Base-by-base conservation (phyloP, 2,329 filamentous ascomycete genomes). In the Epichloe hybrida region DNA sequence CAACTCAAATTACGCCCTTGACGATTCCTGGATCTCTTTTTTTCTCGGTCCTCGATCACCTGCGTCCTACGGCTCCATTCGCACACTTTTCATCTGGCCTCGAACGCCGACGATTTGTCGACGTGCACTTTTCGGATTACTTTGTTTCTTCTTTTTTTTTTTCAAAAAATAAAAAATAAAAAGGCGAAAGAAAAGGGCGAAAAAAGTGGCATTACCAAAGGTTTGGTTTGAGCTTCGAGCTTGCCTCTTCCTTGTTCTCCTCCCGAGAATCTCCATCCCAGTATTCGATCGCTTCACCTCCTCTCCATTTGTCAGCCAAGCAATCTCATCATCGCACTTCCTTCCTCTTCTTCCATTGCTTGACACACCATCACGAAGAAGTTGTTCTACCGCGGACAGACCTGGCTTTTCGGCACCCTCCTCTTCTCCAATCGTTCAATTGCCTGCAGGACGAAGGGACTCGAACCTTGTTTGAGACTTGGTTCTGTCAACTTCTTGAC, bases 161-260 rank as follows among this genome's bases (percentile, higher is more conserved):
- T 1, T 17, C 17, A 6, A 31, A n/a, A 17, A 17, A 17, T 17
- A 17, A 17, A 17, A 17, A 17, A 17, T 17, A 17, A 17, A 17
- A 17, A 17, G 17, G 17, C 17, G 17, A 5, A 23, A 46, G 0
- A 15, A n/a, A 3, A n/a, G 8, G 17, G 17, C 17, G 17, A 17
- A 17, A 3, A 23, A 40, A 44, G 46, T 47, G n/a, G 34, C 44
- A 21, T 31, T 17, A 17, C 38, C 47, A 39, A 56, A 57, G 55
- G 55, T 56, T 57, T 57, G 66, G 65, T 68, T 68, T 63, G 63
- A 67, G 63, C 62, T 63, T 59, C 62, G 61, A 59, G 66, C 63
- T 61, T 63, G 64, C 59, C 62, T 66, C 63, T 64, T 63, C 60
- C 61, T 62, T 65, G 31, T 59, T 63, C 61, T 67, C 62, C 61